These are phyloP conservation scores for Penicillium sp. DNA, from an alignment of 2,329 filamentous ascomycete genomes.

Conservation along the genomic window DNA sequence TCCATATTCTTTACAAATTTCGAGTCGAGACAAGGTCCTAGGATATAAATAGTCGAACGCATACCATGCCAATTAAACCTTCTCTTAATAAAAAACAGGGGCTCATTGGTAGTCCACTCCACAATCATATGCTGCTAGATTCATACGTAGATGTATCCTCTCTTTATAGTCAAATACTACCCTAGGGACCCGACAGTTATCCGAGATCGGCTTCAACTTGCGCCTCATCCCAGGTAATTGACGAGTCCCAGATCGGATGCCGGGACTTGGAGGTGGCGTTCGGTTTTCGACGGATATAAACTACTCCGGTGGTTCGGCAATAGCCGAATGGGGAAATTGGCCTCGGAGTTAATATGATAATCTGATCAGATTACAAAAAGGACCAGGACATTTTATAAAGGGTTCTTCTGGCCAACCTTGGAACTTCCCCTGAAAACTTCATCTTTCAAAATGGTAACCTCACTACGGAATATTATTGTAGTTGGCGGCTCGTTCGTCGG, in stretches of 20 bases:
- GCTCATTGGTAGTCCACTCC: neutral
- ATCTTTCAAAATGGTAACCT: slow-evolving; percentile 24
- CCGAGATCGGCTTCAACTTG: neutral
- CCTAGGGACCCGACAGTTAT: neutral
- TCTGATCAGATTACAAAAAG: slow-evolving; percentile 3
- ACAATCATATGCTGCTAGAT: neutral
- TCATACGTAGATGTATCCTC: neutral
- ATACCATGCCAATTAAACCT: neutral
- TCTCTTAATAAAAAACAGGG: neutral
- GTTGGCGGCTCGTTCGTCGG: slow-evolving; percentile 41
- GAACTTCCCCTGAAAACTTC: neutral
- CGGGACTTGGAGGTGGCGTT: neutral
- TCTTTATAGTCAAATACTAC: neutral
- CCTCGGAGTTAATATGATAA: slow-evolving; percentile 6
- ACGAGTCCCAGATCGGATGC: neutral
- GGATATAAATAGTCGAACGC: neutral
- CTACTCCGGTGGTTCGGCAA: neutral
- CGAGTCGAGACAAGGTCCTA: neutral
- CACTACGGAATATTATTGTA: slow-evolving; percentile 38
- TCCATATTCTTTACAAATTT: neutral
- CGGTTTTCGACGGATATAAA: neutral
- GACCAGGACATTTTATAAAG: neutral
- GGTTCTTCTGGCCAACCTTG: neutral
- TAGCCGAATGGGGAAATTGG: neutral
- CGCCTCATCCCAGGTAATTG: neutral